Evolutionary conservation across 1,139 yeast species (phyloP).

Genomic region (Yamadazyma pseudoaaseri): DNA sequence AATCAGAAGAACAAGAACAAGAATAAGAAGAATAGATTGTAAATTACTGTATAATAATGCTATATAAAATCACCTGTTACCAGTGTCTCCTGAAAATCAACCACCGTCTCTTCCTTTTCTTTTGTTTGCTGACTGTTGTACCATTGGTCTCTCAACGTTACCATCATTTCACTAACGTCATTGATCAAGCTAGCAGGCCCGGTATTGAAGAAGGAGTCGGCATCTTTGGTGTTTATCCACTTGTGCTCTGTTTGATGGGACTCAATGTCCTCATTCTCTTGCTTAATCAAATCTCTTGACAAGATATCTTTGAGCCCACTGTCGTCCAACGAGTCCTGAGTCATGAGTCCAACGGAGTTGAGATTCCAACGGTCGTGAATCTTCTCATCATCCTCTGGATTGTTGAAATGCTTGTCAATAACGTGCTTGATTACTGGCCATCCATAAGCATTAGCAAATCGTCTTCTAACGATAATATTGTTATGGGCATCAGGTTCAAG

Average conservation of each 20-base stretch:
- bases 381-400: constrained; percentile 11
- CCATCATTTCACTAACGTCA: constrained; percentile 55
- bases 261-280: constrained; percentile 33
- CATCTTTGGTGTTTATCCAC: constrained; percentile 54
- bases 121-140: no score
- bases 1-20: constrained; percentile 23
- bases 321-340: constrained; percentile 16
- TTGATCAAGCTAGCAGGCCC: constrained; percentile 73
- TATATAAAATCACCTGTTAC: constrained; percentile 2
- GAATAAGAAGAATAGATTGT: constrained; percentile 10
- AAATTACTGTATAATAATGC: constrained; percentile 2
- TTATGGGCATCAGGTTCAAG: constrained; percentile 95
- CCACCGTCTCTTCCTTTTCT: no score
- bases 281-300: constrained; percentile 34
- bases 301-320: constrained; percentile 31
- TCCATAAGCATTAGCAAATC: constrained; percentile 93
- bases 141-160: constrained; percentile 39
- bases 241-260: constrained; percentile 20
- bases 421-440: constrained; percentile 92
- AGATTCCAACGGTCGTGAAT: constrained; percentile 8
- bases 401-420: constrained; percentile 38
- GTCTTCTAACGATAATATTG: constrained; percentile 83
- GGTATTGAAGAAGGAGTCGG: constrained; percentile 56
- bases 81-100: background rate
- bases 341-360: constrained; percentile 8